Evolutionary conservation across 352 stramenopile genomes (phyloP), one percentile per base, ranked within the genome.

Genomic region (Phytophthora constricta): DNA sequence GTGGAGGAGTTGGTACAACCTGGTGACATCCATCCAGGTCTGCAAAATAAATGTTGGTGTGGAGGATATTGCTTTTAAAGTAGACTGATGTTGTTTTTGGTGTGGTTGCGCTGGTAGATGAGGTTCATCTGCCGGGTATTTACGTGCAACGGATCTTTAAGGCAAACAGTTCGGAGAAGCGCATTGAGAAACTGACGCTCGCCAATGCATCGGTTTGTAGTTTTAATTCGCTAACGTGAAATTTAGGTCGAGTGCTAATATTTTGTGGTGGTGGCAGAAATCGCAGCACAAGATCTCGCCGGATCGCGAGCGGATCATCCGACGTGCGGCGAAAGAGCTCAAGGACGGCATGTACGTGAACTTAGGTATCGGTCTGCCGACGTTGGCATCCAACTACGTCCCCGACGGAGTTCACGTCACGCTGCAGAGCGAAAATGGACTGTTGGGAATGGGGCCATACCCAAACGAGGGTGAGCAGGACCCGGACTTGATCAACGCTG

Each of bases 291-390:
- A 87, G 34, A 82, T 95, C 16, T 92, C 84, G 2, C 72, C 79
- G 4, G 83, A 92, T 62, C 87, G 96, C 62, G 91, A 96, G 56
- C 87, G 90, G 60, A 98, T 99, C 76, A 97, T 98, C 65, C 91
- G 96, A 68, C 92, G 97, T 26, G 95, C 95, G 19, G 86, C 86
- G 14, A 92, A 93, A 65, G 86, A 95, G 58, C 68, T 95, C 11
- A 74, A 97, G 66, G 76, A 99, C 77, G 97, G 96, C 22, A 98
- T 98, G 93, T 99, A 99, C 74, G 96, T 99, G 33, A 99, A 99
- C 76, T 67, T 99, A 25, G 97, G 97, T 41, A 99, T 99, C 65
- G 93, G 95, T 2, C 80, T 99, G 46, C 97, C 97, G 16, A 99
- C 96, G 13, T 78, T 99, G 62, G 92, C 92, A 27, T 95, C 87